Conservation (phyloP, 768 basidiomycete species). For the Pleurotus pulmonarius region DNA sequence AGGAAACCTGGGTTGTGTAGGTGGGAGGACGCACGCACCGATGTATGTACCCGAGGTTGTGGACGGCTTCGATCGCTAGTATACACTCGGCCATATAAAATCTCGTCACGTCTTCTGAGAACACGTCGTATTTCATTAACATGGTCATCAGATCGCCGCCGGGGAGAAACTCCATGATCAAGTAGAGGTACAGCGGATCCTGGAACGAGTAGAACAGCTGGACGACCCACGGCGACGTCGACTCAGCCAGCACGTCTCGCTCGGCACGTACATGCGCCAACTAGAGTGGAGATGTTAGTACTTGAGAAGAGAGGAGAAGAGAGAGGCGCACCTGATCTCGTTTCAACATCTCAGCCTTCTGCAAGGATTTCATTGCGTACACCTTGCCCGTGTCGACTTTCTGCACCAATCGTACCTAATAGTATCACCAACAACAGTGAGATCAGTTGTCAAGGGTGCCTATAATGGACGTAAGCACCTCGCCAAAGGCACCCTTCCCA, state of each 20-base stretch:
- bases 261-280: constrained; percentile 97
- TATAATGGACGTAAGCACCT: constrained; percentile 45
- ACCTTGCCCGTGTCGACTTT: constrained; percentile 97
- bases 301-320: no score
- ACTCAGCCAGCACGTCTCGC: constrained; percentile 93
- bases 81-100: constrained; percentile 99
- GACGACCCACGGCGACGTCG: constrained; percentile 96
- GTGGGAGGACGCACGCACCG: constrained; percentile 50
- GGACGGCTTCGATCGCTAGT: constrained; percentile 95
- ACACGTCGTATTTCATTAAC: constrained; percentile 99
- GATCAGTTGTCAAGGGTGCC: neutral
- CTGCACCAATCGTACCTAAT: constrained; percentile 88
- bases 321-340: constrained; percentile 80
- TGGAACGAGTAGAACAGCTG: constrained; percentile 99
- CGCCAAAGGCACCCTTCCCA: constrained; percentile 97
- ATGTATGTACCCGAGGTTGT: constrained; percentile 98
- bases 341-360: constrained; percentile 99
- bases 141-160: constrained; percentile 99
- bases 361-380: constrained; percentile 98
- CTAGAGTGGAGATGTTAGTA: constrained; percentile 32
- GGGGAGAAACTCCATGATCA: constrained; percentile 85
- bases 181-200: constrained; percentile 91
- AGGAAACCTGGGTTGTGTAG: constrained; percentile 4
- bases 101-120: constrained; percentile 96
- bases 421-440: constrained; percentile 3